These are phyloP conservation scores for Amanita subjunquillea DNA, from an alignment of 768 basidiomycete species.

Conservation along the genomic window DNA sequence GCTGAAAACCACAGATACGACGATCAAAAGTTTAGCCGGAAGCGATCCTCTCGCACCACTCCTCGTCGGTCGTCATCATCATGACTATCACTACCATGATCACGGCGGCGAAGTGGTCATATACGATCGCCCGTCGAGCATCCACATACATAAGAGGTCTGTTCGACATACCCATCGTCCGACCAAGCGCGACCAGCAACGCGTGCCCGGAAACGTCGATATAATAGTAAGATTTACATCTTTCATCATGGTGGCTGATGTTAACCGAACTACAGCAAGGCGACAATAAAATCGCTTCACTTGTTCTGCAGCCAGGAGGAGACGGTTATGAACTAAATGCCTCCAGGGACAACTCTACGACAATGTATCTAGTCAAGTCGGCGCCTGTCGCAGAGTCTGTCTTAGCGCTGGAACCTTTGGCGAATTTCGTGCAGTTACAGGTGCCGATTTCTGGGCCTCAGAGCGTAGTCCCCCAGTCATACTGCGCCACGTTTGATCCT, in stretches of 20 bases:
- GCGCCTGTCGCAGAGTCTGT: background rate
- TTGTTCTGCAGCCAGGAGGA: background rate
- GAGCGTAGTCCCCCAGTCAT: slow-evolving; percentile 21
- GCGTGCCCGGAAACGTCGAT: background rate
- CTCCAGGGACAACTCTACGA: background rate
- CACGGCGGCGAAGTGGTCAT: background rate
- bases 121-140: background rate
- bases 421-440: background rate
- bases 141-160: background rate
- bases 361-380: background rate
- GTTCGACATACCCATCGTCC: background rate
- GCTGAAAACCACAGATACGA: background rate
- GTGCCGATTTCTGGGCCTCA: background rate
- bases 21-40: background rate
- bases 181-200: background rate
- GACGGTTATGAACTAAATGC: background rate
- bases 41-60: background rate
- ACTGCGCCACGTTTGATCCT: slow-evolving; percentile 56
- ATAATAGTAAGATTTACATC: background rate
- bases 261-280: background rate
- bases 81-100: background rate
- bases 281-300: no score
- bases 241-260: background rate
- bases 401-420: background rate
- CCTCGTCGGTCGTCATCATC: background rate